Base-by-base conservation (phyloP, 108 stramenopile species). In the Aurantiochytrium sp. region DNA sequence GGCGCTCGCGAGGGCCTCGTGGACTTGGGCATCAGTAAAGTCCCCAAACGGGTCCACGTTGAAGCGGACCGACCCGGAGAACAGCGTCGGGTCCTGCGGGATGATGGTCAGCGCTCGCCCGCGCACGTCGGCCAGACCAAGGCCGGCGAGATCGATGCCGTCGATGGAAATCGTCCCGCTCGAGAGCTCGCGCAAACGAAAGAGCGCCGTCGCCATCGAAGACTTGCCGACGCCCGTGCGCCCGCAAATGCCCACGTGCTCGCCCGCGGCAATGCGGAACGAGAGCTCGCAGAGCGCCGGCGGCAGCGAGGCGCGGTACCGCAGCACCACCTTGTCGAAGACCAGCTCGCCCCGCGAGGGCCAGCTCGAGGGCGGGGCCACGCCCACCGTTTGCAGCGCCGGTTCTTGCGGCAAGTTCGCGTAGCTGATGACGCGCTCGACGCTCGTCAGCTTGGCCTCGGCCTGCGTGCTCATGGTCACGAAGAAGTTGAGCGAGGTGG, bases 81-180 rank as follows among this genome's bases (percentile, higher is more conserved):
- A 99, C 52, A 99, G 88, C 17, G 97, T 96, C 8, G 98, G 98
- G 65, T 97, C 96, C 91, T 98, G 98, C 0, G 98, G 98, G 55
- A 99, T 96, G 8, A 99, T 95, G 21, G 96, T 94, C 37, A 99
- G 92, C 55, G 93, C 95, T 36, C 92, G 91, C 12, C 92, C 88
- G 59, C 98, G 90, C 8, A 99, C 89, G 32, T 89, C 91, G 54
- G 92, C 88, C 39, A 99, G 92, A 0, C 97, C 97, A 34, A 98
- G 55, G 31, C 55, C 48, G 5, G 68, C 55, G 42, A 91, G 90
- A 89, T 99, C 97, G 22, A 96, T 91, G 39, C 97, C 97, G 89
- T 99, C 98, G 59, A 99, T 95, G 41, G 85, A 52, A 42, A 99
- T 95, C 1, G 68, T 68, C 0, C 97, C 97, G 22, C 90, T 90